phyloP scores from a whole-genome alignment of 148 eudicot species.

The Rhododendron vialii region DNA sequence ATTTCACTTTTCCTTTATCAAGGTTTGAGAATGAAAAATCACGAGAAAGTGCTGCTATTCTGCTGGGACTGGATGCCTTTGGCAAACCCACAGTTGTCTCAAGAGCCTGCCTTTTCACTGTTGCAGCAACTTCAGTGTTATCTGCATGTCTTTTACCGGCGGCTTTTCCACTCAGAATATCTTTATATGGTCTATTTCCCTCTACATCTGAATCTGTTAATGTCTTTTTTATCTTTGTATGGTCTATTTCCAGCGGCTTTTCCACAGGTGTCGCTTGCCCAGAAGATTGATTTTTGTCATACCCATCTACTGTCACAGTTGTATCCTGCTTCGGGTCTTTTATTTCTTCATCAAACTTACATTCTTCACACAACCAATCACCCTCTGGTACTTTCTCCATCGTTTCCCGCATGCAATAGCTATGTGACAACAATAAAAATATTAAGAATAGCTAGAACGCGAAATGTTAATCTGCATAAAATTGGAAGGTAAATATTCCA shows the following conservation, averaged over 20 bases:
- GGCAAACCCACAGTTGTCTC: slow-evolving; percentile 50
- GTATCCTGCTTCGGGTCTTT: slow-evolving; percentile 36
- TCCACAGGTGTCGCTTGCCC: slow-evolving; percentile 32
- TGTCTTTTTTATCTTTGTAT: slow-evolving; percentile 13
- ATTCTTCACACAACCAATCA: slow-evolving; percentile 98
- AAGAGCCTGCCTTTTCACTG: slow-evolving; percentile 57
- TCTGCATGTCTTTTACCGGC: slow-evolving; percentile 50
- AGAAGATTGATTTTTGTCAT: slow-evolving; percentile 41
- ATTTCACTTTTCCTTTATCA: slow-evolving; percentile 50
- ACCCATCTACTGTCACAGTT: slow-evolving; percentile 23
- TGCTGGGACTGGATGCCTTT: slow-evolving; percentile 37
- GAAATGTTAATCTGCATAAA: not conserved
- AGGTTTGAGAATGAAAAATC: slow-evolving; percentile 42
- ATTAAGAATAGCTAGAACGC: slow-evolving; percentile 4
- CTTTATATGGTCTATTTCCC: slow-evolving; percentile 26
- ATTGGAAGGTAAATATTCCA: not conserved
- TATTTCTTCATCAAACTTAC: slow-evolving; percentile 44
- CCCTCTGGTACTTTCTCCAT: slow-evolving; percentile 74
- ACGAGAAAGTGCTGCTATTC: slow-evolving; percentile 43
- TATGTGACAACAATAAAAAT: slow-evolving; percentile 22
- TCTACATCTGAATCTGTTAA: slow-evolving; percentile 22
- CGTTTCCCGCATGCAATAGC: slow-evolving; percentile 90
- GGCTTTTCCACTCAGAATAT: slow-evolving; percentile 30
- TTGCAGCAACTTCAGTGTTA: slow-evolving; percentile 45
- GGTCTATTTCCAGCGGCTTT: slow-evolving; percentile 16